phyloP scores from a whole-genome alignment of 345 rosid species.

The Eutrema heterophyllum region DNA sequence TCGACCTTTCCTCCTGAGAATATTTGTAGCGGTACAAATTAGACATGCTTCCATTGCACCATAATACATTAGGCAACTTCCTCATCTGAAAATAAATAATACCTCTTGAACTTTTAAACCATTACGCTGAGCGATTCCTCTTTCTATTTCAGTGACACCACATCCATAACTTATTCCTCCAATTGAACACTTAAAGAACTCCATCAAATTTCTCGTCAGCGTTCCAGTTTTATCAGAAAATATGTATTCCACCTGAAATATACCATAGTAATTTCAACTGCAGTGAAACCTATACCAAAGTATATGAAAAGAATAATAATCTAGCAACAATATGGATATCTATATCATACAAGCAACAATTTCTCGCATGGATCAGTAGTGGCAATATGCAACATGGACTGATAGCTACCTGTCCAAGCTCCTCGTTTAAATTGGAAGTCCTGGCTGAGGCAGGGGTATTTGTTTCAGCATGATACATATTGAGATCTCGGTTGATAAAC shows the following conservation, averaged over 20 bases:
- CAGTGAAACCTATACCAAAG: constrained; percentile 6
- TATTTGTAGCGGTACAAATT: constrained; percentile 8
- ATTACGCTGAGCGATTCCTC: constrained; percentile 62
- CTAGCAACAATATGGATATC: background rate
- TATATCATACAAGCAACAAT: background rate
- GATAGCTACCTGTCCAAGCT: constrained; percentile 90
- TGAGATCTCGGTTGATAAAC: constrained; percentile 89
- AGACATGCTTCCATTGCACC: constrained; percentile 16
- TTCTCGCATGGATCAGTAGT: background rate
- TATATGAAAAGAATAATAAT: background rate
- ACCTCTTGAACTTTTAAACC: constrained; percentile 79
- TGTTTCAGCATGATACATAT: constrained; percentile 87
- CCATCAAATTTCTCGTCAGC: constrained; percentile 96
- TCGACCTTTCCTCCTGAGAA: constrained; percentile 49
- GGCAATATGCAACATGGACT: background rate
- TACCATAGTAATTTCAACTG: background rate
- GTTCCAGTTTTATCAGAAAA: constrained; percentile 99
- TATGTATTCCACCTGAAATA: constrained; percentile 86
- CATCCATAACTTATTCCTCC: constrained; percentile 93
- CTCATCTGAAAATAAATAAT: constrained; percentile 17
- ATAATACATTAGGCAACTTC: constrained; percentile 14
- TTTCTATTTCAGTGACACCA: constrained; percentile 92
- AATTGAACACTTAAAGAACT: constrained; percentile 98
- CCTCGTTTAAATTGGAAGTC: constrained; percentile 98
- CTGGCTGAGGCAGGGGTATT: constrained; percentile 93